Conservation (phyloP, 495 filamentous ascomycete genomes). For the Tuber brumale region DNA sequence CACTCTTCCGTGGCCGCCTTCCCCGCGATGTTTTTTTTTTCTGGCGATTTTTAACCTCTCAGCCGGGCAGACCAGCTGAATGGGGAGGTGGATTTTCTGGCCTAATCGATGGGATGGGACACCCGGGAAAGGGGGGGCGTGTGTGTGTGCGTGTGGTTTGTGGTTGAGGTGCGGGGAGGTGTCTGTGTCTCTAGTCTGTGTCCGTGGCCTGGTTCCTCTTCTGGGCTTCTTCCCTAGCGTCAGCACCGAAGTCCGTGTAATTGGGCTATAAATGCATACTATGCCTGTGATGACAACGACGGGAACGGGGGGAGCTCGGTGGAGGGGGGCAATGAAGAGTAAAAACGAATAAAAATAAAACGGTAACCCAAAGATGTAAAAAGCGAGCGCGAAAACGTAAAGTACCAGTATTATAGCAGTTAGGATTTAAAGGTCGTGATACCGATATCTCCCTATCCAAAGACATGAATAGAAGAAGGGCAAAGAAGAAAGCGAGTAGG, state of each 20-base stretch:
- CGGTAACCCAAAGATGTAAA: neutral
- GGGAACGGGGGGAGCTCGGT: neutral
- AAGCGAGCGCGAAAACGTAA: neutral
- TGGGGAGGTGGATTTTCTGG: neutral
- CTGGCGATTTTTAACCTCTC: neutral
- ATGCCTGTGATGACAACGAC: neutral
- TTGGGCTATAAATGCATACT: neutral
- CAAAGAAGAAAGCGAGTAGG: neutral
- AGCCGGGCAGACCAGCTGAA: conserved; percentile 1
- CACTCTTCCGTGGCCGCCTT: neutral
- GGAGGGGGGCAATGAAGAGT: neutral
- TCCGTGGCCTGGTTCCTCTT: neutral
- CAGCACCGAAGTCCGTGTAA: neutral
- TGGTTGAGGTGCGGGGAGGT: conserved; percentile 4
- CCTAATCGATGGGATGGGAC: neutral
- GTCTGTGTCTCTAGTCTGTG: neutral
- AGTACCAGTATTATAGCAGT: neutral
- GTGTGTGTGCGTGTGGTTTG: neutral
- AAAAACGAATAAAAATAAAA: neutral
- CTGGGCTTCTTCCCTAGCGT: neutral
- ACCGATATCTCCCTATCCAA: neutral
- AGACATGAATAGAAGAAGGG: conserved; percentile 1
- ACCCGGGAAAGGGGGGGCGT: neutral
- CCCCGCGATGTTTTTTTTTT: neutral
- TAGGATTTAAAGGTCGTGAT: neutral